Evolutionary conservation across 2,329 filamentous ascomycete genomes (phyloP), one percentile per base, ranked within the genome.

Genomic region (Claviceps sorghi): DNA sequence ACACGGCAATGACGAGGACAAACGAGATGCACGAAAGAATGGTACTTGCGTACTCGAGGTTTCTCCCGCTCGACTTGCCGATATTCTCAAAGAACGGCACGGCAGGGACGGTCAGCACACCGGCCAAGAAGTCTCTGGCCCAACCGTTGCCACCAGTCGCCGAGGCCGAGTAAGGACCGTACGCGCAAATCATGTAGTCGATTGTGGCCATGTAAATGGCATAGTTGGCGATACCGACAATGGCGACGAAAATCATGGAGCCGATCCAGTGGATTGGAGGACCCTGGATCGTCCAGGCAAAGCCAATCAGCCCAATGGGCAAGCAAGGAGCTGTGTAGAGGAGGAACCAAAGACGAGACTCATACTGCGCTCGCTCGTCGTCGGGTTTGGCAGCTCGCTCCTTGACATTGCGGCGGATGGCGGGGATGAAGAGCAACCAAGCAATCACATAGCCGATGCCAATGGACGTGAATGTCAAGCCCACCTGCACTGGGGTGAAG

Each of bases 131-230:
- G 61, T 88, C 84, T 57, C 85, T 76, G 2, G 83, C 76, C 68
- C 84, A 87, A 1, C 84, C 85, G 56, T 88, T 88, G 21, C 84
- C 84, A 42, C 84, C 85, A 0, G 84, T 88, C 0, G 85, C 85
- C 0, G 83, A 86, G 1, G 84, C 84, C 2, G 83, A 79, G 63
- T 86, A 88, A 0, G 79, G 79, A 0, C 84, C 85, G 59, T 88
- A 87, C 0, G 83, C 81, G 53, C 80, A 82, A 38, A 87, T 78
- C 78, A 87, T 86, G 68, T 88, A 88, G 65, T 88, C 82, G 57
- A 87, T 84, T 1, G 83, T 86, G 1, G 83, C 81, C 79, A 86
- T 85, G 68, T 87, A 87, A 53, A 86, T 86, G 36, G 77, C 71
- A 41, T 84, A 85, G 60, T 88, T 88, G 52, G 84, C 84, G 50